Conservation (phyloP, 257 asterid genomes). For the Eucommia ulmoides region DNA sequence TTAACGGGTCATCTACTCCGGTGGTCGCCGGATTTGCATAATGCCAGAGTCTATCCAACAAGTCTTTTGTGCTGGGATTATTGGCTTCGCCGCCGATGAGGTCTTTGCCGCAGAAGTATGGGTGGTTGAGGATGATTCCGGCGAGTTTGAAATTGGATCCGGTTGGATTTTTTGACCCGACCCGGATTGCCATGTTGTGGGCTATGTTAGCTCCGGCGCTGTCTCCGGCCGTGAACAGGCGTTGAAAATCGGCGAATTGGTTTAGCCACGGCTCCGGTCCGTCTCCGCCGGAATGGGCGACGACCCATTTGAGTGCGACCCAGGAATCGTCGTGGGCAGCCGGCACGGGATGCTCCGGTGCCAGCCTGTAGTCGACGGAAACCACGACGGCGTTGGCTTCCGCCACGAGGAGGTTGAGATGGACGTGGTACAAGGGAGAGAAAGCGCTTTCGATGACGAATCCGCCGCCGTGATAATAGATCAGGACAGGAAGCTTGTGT, state of each 20-base stretch:
- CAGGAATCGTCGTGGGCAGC: slow-evolving; percentile 31
- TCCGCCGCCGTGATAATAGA: slow-evolving; percentile 39
- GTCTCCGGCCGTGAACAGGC: slow-evolving; percentile 30
- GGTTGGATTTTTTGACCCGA: slow-evolving; percentile 6
- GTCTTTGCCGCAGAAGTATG: slow-evolving; percentile 17
- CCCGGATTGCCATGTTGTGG: slow-evolving; percentile 21
- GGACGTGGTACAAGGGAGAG: slow-evolving; percentile 16
- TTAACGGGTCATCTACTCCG: slow-evolving; percentile 13
- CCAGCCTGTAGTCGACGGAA: slow-evolving; percentile 29
- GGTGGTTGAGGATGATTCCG: slow-evolving; percentile 29
- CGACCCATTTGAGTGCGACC: slow-evolving; percentile 26
- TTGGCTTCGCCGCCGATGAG: slow-evolving; percentile 15
- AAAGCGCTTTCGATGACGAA: slow-evolving; percentile 20
- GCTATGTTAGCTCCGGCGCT: slow-evolving; percentile 35
- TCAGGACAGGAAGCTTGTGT: slow-evolving; percentile 22
- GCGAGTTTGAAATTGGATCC: slow-evolving; percentile 4
- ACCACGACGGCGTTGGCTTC: slow-evolving; percentile 19
- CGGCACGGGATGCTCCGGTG: slow-evolving; percentile 38
- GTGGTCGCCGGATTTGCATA: slow-evolving; percentile 5
- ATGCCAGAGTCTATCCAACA: not conserved
- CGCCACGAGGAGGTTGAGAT: slow-evolving; percentile 19
- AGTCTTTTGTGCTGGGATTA: not conserved
- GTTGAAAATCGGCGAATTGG: slow-evolving; percentile 16
- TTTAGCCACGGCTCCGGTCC: slow-evolving; percentile 26
- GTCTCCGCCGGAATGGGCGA: slow-evolving; percentile 6